Evolutionary conservation across 2,329 filamentous ascomycete genomes (phyloP).

Genomic region (Pestalotiopsis sp.): DNA sequence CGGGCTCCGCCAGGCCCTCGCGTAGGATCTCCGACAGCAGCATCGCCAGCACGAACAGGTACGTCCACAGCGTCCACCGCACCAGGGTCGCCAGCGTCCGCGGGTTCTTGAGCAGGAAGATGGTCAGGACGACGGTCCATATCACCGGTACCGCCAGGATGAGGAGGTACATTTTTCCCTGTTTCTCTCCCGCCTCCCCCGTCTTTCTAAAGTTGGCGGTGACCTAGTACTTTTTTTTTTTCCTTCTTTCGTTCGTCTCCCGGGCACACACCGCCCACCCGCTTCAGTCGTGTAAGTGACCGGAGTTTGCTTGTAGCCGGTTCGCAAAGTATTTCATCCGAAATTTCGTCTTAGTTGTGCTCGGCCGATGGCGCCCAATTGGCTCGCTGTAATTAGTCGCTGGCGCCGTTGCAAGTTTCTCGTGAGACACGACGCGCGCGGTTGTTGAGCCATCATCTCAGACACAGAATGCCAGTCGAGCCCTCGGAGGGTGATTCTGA

Average conservation of each 20-base stretch:
- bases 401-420: background rate
- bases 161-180: conserved; percentile 19
- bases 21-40: conserved; percentile 19
- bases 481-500: background rate
- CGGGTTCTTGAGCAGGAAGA: conserved; percentile 22
- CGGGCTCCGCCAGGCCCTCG: conserved; percentile 19
- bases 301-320: no score
- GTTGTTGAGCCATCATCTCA: background rate
- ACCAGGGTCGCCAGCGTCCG: conserved; percentile 20
- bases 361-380: background rate
- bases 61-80: conserved; percentile 23
- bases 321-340: no score
- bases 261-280: no score
- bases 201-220: background rate
- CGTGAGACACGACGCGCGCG: background rate
- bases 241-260: no score
- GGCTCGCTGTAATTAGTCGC: background rate
- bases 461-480: background rate
- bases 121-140: conserved; percentile 21
- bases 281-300: no score
- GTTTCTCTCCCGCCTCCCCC: background rate
- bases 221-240: background rate
- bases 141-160: conserved; percentile 17
- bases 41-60: conserved; percentile 23
- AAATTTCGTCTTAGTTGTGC: background rate